Evolutionary conservation across 2,329 filamentous ascomycete species (phyloP), one percentile per base, ranked within the genome.

Genomic region (Diatrype stigma): DNA sequence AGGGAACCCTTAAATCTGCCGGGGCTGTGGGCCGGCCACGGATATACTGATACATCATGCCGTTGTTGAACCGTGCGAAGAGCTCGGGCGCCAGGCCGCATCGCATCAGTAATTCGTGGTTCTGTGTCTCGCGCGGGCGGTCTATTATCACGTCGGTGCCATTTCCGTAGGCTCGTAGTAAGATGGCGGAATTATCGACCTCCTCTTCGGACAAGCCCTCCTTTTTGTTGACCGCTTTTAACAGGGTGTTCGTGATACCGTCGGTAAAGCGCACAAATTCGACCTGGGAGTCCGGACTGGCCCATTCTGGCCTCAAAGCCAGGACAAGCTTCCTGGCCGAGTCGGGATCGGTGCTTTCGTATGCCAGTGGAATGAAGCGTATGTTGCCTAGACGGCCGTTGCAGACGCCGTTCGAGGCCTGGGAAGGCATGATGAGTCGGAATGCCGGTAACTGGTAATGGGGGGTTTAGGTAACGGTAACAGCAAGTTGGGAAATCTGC

Each of bases 71-170:
- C 59, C 92, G 87, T 49, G 92, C 94, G 52, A 97, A 81, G 48
- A 99, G 79, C 54, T 88, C 78, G 35, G 94, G 94, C 19, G 94
- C 94, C 49, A 99, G 85, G 61, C 85, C 84, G 63, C 91, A 78
- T 60, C 82, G 83, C 73, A 92, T 90, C 56, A 97, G 85, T 51
- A 96, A 80, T 67, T 91, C 91, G 72, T 99, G 94, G 67, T 86
- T 86, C 62, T 84, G 78, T 1, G 79, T 81, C 78, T 82, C 85
- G 79, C 93, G 86, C 74, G 96, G 89, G 60, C 94, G 88, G 74
- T 99, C 94, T 72, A 99, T 99, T 61, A 99, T 81, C 49, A 97
- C 81, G 66, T 96, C 91, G 60, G 94, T 97, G 57, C 92, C 90
- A 68, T 94, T 86, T 61, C 94, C 94, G 71, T 96, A 99, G 55